Percentiles rank a stretch among this genome's conserved stretches.
Evolutionary conservation across 2,329 filamentous ascomycete species (phyloP).

Genomic region (Paecilomyces niveus): DNA sequence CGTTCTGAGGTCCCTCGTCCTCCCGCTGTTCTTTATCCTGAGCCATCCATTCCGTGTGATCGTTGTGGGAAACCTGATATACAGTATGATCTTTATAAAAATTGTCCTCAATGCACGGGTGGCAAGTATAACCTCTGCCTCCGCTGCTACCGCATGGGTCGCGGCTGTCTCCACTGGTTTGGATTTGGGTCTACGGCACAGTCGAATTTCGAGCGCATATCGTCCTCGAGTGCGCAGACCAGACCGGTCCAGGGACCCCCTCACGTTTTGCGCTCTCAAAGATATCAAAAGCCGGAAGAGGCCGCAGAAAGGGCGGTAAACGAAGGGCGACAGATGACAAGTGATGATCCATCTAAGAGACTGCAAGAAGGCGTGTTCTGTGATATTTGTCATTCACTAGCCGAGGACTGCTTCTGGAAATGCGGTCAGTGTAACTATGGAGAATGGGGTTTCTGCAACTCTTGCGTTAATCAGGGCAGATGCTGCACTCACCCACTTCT

Average conservation of each 20-base stretch:
- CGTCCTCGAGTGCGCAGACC: conserved; percentile 35
- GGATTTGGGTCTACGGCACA: conserved; percentile 73
- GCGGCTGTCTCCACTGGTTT: conserved; percentile 79
- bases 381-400: conserved; percentile 62
- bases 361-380: conserved; percentile 81
- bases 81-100: conserved; percentile 80
- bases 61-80: conserved; percentile 65
- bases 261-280: conserved; percentile 42
- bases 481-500: conserved; percentile 77
- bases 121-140: conserved; percentile 75
- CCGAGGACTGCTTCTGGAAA: conserved; percentile 84
- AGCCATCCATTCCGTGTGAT: conserved; percentile 68
- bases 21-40: conserved; percentile 44
- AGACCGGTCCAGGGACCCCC: conserved; percentile 36
- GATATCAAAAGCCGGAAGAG: conserved; percentile 24
- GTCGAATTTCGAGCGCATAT: conserved; percentile 54
- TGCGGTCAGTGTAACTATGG: conserved; percentile 83
- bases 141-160: conserved; percentile 67
- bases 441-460: conserved; percentile 90
- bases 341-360: conserved; percentile 59
- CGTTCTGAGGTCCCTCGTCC: conserved; percentile 20
- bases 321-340: conserved; percentile 48
- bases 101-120: conserved; percentile 62
- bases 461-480: conserved; percentile 73
- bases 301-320: conserved; percentile 18